These are phyloP conservation scores for Kwoniella shandongensis DNA, from an alignment of 768 basidiomycete species.

Conservation along the genomic window DNA sequence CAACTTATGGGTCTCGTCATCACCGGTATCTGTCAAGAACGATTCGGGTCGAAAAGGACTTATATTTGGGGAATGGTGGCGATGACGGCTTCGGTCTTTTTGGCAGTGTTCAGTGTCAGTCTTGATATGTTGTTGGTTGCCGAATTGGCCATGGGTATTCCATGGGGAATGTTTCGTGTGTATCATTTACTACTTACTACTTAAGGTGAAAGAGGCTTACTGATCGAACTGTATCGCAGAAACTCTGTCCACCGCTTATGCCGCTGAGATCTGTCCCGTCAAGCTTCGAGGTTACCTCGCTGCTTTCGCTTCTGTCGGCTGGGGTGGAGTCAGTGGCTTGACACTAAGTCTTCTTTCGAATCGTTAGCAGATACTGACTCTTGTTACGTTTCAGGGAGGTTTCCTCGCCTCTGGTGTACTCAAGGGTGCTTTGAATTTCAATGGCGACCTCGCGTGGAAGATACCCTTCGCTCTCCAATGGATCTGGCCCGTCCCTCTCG, in stretches of 20 bases:
- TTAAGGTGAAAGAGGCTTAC: no score
- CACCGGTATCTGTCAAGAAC: constrained; percentile 28
- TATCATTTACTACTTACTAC: no score
- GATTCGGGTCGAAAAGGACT: constrained; percentile 21
- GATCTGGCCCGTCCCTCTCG: constrained; percentile 53
- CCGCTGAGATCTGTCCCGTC: constrained; percentile 46
- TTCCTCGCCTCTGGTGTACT: constrained; percentile 34
- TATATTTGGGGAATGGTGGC: constrained; percentile 29
- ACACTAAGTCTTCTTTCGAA: no score
- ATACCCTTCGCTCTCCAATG: constrained; percentile 47
- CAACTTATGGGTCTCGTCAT: constrained; percentile 35
- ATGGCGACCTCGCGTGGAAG: constrained; percentile 35
- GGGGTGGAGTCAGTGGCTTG: constrained; percentile 23
- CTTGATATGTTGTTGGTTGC: constrained; percentile 30
- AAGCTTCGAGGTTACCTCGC: constrained; percentile 47
- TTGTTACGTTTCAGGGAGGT: no score
- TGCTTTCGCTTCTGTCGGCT: constrained; percentile 39
- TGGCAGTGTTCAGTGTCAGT: constrained; percentile 30
- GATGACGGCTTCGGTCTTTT: constrained; percentile 32
- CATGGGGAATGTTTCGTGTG: constrained; percentile 40
- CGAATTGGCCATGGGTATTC: constrained; percentile 31
- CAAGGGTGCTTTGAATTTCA: constrained; percentile 30
- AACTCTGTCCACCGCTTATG: constrained; percentile 36
- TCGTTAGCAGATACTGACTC: no score
- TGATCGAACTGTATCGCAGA: constrained; percentile 22